phyloP scores from a whole-genome alignment of 257 asterid species.

The Fraxinus americana region DNA sequence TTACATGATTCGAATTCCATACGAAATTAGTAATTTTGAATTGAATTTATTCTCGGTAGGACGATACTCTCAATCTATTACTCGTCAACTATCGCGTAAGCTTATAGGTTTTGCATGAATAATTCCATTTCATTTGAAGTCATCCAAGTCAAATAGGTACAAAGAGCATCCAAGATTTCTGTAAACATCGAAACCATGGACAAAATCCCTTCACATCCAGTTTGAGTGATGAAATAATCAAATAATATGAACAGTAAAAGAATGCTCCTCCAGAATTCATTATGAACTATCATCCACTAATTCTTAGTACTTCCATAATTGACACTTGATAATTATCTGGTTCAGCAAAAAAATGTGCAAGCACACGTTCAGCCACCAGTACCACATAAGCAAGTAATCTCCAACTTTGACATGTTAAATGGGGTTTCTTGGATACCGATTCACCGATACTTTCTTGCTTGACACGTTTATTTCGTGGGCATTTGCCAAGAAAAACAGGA shows the following conservation, averaged over 20 bases:
- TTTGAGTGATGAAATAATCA: slow-evolving; percentile 35
- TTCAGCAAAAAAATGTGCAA: slow-evolving; percentile 9
- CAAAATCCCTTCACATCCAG: slow-evolving; percentile 33
- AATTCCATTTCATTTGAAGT: too few species aligned
- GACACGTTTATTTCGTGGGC: slow-evolving; percentile 28
- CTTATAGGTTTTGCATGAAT: too few species aligned
- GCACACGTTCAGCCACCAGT: neutral
- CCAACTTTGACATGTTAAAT: too few species aligned
- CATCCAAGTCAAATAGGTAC: too few species aligned
- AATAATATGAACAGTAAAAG: slow-evolving; percentile 32
- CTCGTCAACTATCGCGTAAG: too few species aligned
- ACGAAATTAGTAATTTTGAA: too few species aligned
- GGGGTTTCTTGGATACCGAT: slow-evolving; percentile 7
- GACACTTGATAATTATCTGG: slow-evolving; percentile 17
- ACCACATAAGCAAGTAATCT: too few species aligned
- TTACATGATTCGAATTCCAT: too few species aligned
- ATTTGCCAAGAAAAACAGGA: slow-evolving; percentile 69
- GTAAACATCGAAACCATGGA: too few species aligned
- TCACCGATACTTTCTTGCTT: slow-evolving; percentile 22
- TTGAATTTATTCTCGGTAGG: too few species aligned
- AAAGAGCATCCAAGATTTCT: too few species aligned
- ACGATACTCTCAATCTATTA: too few species aligned
- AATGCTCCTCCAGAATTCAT: slow-evolving; percentile 22
- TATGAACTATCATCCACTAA: slow-evolving; percentile 18
- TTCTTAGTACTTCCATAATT: slow-evolving; percentile 12